phyloP scores from a whole-genome alignment of 108 stramenopile species.

The Epithemia pelagica region DNA sequence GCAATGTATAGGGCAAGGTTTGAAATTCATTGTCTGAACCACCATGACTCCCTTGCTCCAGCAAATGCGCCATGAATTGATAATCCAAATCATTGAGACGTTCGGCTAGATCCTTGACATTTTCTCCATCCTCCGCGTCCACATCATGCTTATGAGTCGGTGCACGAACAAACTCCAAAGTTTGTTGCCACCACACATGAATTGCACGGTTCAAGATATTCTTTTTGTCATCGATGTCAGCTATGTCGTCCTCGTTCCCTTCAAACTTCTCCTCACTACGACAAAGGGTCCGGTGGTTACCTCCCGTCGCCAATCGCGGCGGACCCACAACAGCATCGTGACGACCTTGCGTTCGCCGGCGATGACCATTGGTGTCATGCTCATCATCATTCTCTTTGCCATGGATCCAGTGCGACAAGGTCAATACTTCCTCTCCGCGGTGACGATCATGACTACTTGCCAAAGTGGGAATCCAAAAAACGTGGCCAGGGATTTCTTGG shows the following conservation, averaged over 20 bases:
- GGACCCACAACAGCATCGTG: too few species aligned
- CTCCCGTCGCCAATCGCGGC: background rate
- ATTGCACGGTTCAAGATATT: background rate
- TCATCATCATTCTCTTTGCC: background rate
- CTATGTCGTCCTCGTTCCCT: background rate
- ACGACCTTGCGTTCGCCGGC: too few species aligned
- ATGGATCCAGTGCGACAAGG: background rate
- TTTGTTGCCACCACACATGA: background rate
- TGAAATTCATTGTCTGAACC: background rate
- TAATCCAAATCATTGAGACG: background rate
- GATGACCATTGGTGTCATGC: too few species aligned
- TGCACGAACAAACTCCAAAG: background rate
- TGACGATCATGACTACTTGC: too few species aligned
- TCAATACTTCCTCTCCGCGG: background rate
- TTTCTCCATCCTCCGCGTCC: too few species aligned
- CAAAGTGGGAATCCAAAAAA: constrained; percentile 72
- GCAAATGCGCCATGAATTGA: background rate
- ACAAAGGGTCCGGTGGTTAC: background rate
- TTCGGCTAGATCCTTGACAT: background rate
- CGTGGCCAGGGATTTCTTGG: constrained; percentile 36
- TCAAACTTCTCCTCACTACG: background rate
- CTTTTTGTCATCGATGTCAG: background rate
- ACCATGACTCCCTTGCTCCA: background rate
- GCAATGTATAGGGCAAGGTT: constrained; percentile 28
- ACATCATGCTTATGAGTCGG: background rate